Evolutionary conservation across 202 grass and related monocot genomes (phyloP), one percentile per base, ranked within the genome.

Genomic region (Tripidium arundinaceum): DNA sequence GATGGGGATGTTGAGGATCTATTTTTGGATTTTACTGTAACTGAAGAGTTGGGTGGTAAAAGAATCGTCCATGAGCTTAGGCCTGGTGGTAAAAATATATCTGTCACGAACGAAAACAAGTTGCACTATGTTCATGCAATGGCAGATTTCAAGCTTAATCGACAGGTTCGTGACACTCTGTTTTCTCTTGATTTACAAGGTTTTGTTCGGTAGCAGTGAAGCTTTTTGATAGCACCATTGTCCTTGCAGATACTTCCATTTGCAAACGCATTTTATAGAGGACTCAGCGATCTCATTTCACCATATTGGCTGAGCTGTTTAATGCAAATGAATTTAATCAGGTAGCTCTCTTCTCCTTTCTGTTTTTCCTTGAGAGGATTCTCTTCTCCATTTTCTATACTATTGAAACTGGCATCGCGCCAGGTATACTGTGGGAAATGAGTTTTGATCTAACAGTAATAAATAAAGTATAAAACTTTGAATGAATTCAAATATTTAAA

Each of bases 241-340:
- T 72, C 60, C 54, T 52, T 91, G 81, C 88, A 94, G 95, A 91
- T 98, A 88, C 86, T 93, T 77, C 88, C 88, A 45, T 98, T 98
- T 87, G 79, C 95, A 82, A 98, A 94, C 86, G 90, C 95, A 87
- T 98, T 98, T 88, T 98, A 93, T 81, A 88, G 92, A 86, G 95
- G 95, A 59, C 79, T 98, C 41, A 83, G 89, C 33, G 95, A 98
- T 89, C 82, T 98, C 41, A 94, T 98, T 58, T 93, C 84, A 70
- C 88, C 92, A 79, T 94, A 90, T 72, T 98, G 92, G 95, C 84
- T 98, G 71, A 91, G 82, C 90, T 98, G 84, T 98, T 98, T 74
- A 98, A 98, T 87, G 92, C 95, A 84, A 98, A 94, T 90, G 95
- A 98, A 91, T 98, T 98, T 81, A 98, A 94, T 83, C 95, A 98